Conservation (phyloP, 768 basidiomycete genomes). For the Boletus speciosus region DNA sequence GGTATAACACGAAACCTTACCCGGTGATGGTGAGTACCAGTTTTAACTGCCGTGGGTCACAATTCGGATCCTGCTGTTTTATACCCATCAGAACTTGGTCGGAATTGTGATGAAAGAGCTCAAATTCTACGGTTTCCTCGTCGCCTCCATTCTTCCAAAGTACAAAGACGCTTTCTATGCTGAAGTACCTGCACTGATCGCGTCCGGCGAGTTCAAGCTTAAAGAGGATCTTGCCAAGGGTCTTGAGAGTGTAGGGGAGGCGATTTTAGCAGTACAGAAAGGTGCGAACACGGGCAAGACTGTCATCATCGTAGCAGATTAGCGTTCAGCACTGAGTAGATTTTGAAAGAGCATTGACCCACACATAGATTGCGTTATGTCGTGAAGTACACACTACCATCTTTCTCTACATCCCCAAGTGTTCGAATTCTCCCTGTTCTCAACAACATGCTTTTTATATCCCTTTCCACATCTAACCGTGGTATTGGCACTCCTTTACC, state of each 20-base stretch:
- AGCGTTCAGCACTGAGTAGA: neutral
- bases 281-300: conserved; percentile 36
- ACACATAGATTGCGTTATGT: neutral
- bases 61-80: conserved; percentile 7
- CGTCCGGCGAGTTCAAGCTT: conserved; percentile 45
- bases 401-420: conserved; percentile 13
- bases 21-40: conserved; percentile 7
- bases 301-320: conserved; percentile 10
- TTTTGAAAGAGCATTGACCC: neutral
- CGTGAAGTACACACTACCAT: conserved; percentile 24
- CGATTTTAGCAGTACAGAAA: conserved; percentile 34
- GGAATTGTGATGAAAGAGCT: conserved; percentile 39
- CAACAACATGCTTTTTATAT: conserved; percentile 12
- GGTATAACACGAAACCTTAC: conserved; percentile 12
- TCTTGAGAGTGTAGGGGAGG: conserved; percentile 39
- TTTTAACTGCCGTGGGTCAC: neutral
- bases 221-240: conserved; percentile 45
- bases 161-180: conserved; percentile 42
- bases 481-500: conserved; percentile 4
- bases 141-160: conserved; percentile 28
- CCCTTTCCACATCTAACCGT: conserved; percentile 6
- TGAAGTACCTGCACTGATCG: conserved; percentile 39
- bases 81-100: conserved; percentile 33
- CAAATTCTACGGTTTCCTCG: conserved; percentile 44
- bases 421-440: conserved; percentile 30